A percentile compares a stretch with the other conserved stretches of the same genome.
These are phyloP conservation scores for Amniculicola lignicola DNA, from an alignment of 495 filamentous ascomycete genomes.

Conservation along the genomic window DNA sequence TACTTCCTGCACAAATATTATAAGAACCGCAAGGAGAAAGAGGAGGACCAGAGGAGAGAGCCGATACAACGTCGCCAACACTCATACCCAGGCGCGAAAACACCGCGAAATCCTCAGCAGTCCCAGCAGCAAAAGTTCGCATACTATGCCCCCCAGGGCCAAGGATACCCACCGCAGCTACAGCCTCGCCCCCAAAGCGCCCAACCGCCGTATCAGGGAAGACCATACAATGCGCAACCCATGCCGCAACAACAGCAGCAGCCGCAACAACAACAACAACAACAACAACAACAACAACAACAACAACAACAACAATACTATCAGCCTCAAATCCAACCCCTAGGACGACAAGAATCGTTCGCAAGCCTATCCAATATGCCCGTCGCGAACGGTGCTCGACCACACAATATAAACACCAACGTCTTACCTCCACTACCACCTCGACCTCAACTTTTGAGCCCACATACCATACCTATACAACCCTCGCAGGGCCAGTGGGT, in stretches of 20 bases:
- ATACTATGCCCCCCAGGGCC: slow-evolving; percentile 12
- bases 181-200: slow-evolving; percentile 1
- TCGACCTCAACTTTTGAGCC: not conserved
- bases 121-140: slow-evolving; percentile 15
- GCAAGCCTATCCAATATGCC: slow-evolving; percentile 24
- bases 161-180: slow-evolving; percentile 3
- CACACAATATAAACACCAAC: no score
- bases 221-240: no score
- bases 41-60: slow-evolving; percentile 20
- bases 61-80: slow-evolving; percentile 8
- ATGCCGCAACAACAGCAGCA: not conserved
- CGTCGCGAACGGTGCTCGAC: slow-evolving; percentile 20
- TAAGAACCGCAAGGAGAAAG: slow-evolving; percentile 27
- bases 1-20: slow-evolving; percentile 26
- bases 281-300: not conserved
- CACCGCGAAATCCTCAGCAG: slow-evolving; percentile 10
- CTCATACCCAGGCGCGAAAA: slow-evolving; percentile 22
- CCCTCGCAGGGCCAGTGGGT: not conserved
- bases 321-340: slow-evolving; percentile 21
- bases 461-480: not conserved
- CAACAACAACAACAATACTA: not conserved
- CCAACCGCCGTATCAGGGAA: no score
- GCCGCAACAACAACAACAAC: not conserved
- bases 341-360: slow-evolving; percentile 18
- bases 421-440: slow-evolving; percentile 1